Conservation (phyloP, 441 rosid genomes). For the Gossypium davidsonii region DNA sequence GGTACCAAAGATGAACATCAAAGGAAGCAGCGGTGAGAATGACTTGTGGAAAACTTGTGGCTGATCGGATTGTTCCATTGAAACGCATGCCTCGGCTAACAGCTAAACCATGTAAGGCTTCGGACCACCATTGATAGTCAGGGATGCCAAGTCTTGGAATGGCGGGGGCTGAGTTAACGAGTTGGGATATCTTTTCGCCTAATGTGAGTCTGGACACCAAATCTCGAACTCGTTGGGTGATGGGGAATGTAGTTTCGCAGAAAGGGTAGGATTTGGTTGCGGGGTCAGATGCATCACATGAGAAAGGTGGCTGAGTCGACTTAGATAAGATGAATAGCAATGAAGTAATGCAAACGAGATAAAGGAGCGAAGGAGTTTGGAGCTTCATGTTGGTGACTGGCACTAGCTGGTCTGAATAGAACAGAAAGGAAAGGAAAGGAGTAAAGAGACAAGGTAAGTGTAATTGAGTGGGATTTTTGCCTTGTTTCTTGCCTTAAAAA, state of each 20-base stretch:
- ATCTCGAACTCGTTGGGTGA: constrained; percentile 44
- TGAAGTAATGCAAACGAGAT: constrained; percentile 10
- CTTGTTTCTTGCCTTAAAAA: not conserved
- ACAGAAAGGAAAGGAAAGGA: not conserved
- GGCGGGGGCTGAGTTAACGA: constrained; percentile 50
- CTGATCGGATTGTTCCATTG: constrained; percentile 49
- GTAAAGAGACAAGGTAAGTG: not conserved
- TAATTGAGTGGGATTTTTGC: not conserved
- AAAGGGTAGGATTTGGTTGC: constrained; percentile 39
- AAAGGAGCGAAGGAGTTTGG: not conserved
- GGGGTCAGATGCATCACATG: constrained; percentile 53
- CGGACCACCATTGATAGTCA: constrained; percentile 80
- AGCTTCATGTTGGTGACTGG: constrained; percentile 20
- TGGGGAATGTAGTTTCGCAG: constrained; percentile 44
- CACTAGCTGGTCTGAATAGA: not conserved
- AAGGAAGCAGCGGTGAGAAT: constrained; percentile 72
- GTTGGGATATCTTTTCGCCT: constrained; percentile 68
- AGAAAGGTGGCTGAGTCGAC: constrained; percentile 44
- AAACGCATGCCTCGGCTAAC: constrained; percentile 43
- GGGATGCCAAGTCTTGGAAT: constrained; percentile 70
- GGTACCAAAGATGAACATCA: constrained; percentile 53
- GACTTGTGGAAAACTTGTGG: constrained; percentile 86
- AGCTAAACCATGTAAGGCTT: constrained; percentile 73
- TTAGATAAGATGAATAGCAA: constrained; percentile 10
- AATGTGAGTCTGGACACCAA: constrained; percentile 54